A percentile compares a stretch with the other conserved stretches of the same genome.
phyloP scores from a whole-genome alignment of 164 flowering plant species.

The Kingdonia uniflora region DNA sequence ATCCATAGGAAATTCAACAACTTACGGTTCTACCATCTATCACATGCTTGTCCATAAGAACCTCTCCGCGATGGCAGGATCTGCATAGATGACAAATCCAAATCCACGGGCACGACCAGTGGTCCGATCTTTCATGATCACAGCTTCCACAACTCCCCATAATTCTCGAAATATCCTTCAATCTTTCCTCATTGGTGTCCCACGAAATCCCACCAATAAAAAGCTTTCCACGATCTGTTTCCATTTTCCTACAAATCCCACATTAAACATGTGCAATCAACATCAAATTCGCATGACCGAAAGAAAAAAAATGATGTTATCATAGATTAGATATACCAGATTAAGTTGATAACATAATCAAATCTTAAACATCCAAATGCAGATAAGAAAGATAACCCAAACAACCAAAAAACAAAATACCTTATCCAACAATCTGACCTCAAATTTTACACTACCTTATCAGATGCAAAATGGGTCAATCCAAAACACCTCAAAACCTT shows the following conservation, averaged over 20 bases:
- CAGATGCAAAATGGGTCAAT: too few species aligned
- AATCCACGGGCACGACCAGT: slow-evolving; percentile 93
- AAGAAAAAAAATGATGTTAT: too few species aligned
- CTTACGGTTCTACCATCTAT: slow-evolving; percentile 86
- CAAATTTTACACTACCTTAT: too few species aligned
- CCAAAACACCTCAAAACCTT: too few species aligned
- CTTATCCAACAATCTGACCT: too few species aligned
- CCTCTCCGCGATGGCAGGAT: slow-evolving; percentile 78
- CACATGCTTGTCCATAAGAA: slow-evolving; percentile 65
- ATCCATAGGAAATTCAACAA: background rate
- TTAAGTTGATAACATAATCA: too few species aligned
- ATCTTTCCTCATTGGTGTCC: slow-evolving; percentile 81
- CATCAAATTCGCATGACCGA: too few species aligned
- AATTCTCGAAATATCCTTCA: slow-evolving; percentile 58
- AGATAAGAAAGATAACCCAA: slow-evolving; percentile 8
- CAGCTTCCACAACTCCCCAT: slow-evolving; percentile 82
- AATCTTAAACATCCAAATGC: slow-evolving; percentile 15
- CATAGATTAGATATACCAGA: too few species aligned
- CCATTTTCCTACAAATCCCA: too few species aligned
- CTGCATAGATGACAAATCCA: slow-evolving; percentile 80
- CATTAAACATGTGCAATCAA: too few species aligned
- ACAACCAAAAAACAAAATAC: slow-evolving; percentile 6
- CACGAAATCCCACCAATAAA: slow-evolving; percentile 92
- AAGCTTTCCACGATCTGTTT: slow-evolving; percentile 57
- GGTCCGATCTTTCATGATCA: slow-evolving; percentile 82